Conservation (phyloP, 345 rosid genomes). For the Diplotaxis tenuifolia region DNA sequence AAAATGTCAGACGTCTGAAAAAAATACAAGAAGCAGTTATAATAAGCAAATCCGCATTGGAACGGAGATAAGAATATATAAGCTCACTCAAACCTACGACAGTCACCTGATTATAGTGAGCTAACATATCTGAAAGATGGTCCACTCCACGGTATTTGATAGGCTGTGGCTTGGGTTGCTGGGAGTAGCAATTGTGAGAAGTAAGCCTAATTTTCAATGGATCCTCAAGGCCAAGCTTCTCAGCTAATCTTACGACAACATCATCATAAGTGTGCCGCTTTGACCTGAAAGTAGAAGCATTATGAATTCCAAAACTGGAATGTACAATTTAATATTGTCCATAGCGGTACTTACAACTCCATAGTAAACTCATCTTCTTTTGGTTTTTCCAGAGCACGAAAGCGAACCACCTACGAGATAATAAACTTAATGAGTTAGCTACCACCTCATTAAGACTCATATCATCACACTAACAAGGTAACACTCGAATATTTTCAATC, state of each 20-base stretch:
- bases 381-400: slow-evolving; percentile 82
- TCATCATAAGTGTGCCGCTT: slow-evolving; percentile 84
- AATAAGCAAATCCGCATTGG: slow-evolving; percentile 10
- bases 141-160: slow-evolving; percentile 86
- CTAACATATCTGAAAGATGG: slow-evolving; percentile 86
- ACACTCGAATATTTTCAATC: slow-evolving; percentile 1
- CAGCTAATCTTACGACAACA: slow-evolving; percentile 85
- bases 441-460: not conserved
- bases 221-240: slow-evolving; percentile 78
- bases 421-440: slow-evolving; percentile 26
- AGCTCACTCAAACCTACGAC: not conserved
- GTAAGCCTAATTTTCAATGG: slow-evolving; percentile 90
- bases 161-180: slow-evolving; percentile 96
- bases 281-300: slow-evolving; percentile 58
- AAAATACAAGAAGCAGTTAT: slow-evolving; percentile 22
- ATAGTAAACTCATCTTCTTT: slow-evolving; percentile 85
- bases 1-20: slow-evolving; percentile 85
- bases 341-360: slow-evolving; percentile 69
- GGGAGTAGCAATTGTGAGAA: slow-evolving; percentile 98
- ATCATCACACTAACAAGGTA: slow-evolving; percentile 19
- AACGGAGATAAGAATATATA: not conserved
- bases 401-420: slow-evolving; percentile 65
- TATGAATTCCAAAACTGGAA: slow-evolving; percentile 20
- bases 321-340: not conserved
- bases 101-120: slow-evolving; percentile 87